Evolutionary conservation across 2,329 filamentous ascomycete genomes (phyloP), one percentile per base, ranked within the genome.

Genomic region (Immersiporthe knoxdaviesiana): DNA sequence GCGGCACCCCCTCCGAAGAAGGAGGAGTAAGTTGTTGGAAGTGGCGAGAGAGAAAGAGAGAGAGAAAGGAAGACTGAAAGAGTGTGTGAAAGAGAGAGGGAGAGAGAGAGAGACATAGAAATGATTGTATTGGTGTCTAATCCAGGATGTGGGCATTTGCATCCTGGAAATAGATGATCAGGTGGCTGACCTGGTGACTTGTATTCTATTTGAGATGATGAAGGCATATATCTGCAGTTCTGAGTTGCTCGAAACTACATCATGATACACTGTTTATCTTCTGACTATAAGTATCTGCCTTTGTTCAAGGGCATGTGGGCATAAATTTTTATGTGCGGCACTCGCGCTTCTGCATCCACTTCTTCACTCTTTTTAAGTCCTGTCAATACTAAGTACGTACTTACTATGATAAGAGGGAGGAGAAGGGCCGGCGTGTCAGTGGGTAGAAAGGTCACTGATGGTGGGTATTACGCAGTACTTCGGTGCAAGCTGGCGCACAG

Each of bases 1-100:
- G 81, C 84, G 11, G 81, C 84, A 35, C 83, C 84, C 12, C 80
- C 87, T 1, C 79, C 84, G 66, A 83, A 88, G 78, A 82, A 84
- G 79, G 81, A 85, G 27, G 21, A 50, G 8, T 44, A 27, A 27
- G 24, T 30, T 30, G 3, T 30, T 18, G 2, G 37, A 24, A 16
- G 54, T 2, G 3, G 35, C 3, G 35, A 35, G 35, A 35, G 37
- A 39, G 37, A 39, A 12, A 12, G 37, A 39, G 24, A 32, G 16
- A 24, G 14, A 39, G 44, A 35, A 2, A 3, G 50, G 24, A 35
- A 35, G 39, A n/a, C n/a, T n/a, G n/a, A n/a, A n/a, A n/a, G n/a
- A n/a, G n/a, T n/a, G n/a, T n/a, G n/a, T n/a, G n/a, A n/a, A n/a
- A n/a, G n/a, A n/a, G n/a, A n/a, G n/a, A n/a, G n/a, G n/a, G n/a